phyloP scores from a whole-genome alignment of 805 yeast species.

The Yarrowia sp. region DNA sequence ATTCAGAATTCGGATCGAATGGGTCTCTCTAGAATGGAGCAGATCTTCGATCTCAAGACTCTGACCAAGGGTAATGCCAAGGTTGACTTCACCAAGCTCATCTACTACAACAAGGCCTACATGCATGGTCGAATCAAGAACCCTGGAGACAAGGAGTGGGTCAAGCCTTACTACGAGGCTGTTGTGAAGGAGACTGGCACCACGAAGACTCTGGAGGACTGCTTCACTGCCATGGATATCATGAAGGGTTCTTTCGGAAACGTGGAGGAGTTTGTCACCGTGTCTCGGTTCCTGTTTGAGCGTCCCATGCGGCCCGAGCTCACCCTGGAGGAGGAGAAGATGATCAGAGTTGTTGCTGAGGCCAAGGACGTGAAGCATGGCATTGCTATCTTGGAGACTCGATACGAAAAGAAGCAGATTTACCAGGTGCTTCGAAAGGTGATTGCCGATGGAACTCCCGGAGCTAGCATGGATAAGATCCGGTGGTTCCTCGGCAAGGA shows the following conservation, averaged over 20 bases:
- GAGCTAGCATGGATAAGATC: constrained; percentile 20
- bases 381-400: background rate
- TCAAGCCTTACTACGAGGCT: constrained; percentile 21
- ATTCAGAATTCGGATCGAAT: constrained; percentile 36
- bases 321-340: constrained; percentile 1
- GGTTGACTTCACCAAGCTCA: constrained; percentile 74
- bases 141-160: constrained; percentile 33
- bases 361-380: background rate
- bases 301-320: background rate
- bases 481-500: background rate
- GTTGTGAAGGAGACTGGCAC: constrained; percentile 1
- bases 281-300: constrained; percentile 14
- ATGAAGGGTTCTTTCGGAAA: constrained; percentile 16
- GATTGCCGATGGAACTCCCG: constrained; percentile 8
- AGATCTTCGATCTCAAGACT: constrained; percentile 60
- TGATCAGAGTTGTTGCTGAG: background rate
- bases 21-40: constrained; percentile 47
- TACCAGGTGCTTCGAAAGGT: constrained; percentile 20
- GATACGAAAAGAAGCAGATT: constrained; percentile 1
- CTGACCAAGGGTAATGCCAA: constrained; percentile 93
- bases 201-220: background rate
- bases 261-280: constrained; percentile 11
- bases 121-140: constrained; percentile 52
- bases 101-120: constrained; percentile 73
- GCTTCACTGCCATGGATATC: constrained; percentile 6